phyloP scores from a whole-genome alignment of 306 rosid genomes.

The Prunus armeniaca region DNA sequence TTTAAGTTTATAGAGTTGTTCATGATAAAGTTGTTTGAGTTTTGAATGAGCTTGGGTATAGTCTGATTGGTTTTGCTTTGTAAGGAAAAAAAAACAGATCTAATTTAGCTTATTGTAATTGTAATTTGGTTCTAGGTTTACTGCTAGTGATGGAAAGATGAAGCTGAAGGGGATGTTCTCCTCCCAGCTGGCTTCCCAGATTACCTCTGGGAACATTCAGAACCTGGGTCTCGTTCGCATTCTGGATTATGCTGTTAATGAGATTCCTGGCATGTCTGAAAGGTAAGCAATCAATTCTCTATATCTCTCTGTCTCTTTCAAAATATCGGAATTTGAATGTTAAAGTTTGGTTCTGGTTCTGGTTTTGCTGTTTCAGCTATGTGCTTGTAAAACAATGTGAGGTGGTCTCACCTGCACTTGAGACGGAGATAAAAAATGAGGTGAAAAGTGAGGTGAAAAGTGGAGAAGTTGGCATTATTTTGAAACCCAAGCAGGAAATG shows the following conservation, averaged over 20 bases:
- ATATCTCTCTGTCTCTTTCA: not conserved
- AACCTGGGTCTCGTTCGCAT: conserved; percentile 77
- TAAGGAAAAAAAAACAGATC: not conserved
- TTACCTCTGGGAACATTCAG: conserved; percentile 74
- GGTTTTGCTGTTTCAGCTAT: conserved; percentile 43
- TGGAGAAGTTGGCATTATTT: conserved; percentile 43
- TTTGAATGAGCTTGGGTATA: not conserved
- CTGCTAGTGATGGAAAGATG: conserved; percentile 73
- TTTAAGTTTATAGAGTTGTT: not conserved
- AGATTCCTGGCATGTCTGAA: conserved; percentile 60
- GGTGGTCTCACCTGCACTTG: conserved; percentile 68
- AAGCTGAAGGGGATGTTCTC: conserved; percentile 67
- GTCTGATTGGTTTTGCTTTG: not conserved
- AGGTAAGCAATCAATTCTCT: conserved; percentile 46
- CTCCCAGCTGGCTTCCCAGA: conserved; percentile 36
- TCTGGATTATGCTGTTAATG: conserved; percentile 69
- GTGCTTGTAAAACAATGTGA: conserved; percentile 72
- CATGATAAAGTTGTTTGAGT: too few species aligned
- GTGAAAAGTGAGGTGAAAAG: conserved; percentile 20
- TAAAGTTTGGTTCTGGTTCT: not conserved
- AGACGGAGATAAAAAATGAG: conserved; percentile 41
- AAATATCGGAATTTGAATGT: not conserved
- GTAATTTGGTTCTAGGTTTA: conserved; percentile 43
- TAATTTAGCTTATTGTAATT: not conserved
- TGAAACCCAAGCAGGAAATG: conserved; percentile 71